phyloP scores from a whole-genome alignment of 2,329 filamentous ascomycete genomes.

The Lasiodiplodia theobromae region DNA sequence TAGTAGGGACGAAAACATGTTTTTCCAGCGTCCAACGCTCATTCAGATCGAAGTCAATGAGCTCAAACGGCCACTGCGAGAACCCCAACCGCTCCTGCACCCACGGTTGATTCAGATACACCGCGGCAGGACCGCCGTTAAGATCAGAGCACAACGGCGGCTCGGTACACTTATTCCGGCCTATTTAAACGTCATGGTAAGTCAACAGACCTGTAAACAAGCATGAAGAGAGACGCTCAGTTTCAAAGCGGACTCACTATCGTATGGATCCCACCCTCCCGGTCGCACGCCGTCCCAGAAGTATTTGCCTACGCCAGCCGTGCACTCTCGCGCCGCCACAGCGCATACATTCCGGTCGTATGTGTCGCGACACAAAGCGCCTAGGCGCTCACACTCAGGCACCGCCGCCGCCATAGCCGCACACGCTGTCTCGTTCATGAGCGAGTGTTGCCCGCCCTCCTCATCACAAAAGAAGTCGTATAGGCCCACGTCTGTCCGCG shows the following conservation, averaged over 20 bases:
- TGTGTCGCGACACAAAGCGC: background rate
- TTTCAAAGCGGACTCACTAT: background rate
- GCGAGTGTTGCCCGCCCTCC: background rate
- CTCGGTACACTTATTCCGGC: background rate
- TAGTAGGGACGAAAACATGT: background rate
- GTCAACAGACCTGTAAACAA: background rate
- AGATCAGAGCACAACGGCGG: background rate
- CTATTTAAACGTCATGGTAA: background rate
- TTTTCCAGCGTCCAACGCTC: background rate
- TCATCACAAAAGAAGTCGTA: background rate
- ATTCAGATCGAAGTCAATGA: constrained; percentile 1
- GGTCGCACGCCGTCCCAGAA: background rate
- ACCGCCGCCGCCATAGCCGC: background rate
- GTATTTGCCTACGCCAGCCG: background rate
- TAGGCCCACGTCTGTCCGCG: background rate
- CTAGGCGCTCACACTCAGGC: background rate
- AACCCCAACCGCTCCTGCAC: constrained; percentile 1
- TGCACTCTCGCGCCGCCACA: background rate
- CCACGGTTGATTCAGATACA: constrained; percentile 3
- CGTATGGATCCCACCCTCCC: background rate
- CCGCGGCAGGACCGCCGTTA: background rate
- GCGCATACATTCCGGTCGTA: background rate
- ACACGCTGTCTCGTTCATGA: background rate
- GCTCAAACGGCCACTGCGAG: background rate
- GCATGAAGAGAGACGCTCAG: background rate